Evolutionary conservation across 1,139 yeast species (phyloP).

Genomic region (Nakaseomyces kungkrabaensis): DNA sequence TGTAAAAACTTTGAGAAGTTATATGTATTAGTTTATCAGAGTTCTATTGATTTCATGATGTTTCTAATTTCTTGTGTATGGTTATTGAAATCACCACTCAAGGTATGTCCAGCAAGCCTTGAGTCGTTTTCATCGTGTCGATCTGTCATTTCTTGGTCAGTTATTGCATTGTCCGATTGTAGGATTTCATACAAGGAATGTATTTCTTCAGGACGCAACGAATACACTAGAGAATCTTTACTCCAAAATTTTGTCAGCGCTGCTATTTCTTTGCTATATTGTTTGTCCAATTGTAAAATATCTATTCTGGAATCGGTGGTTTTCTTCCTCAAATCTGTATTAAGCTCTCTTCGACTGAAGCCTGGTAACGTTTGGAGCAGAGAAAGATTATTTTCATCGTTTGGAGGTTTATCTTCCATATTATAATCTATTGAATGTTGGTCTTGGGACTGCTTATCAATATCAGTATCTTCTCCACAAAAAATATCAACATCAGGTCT

Average conservation of each 20-base stretch:
- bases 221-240: constrained; percentile 6
- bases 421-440: not conserved
- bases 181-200: not conserved
- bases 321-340: not conserved
- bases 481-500: constrained; percentile 22
- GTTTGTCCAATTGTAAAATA: not conserved
- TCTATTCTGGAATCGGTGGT: not conserved
- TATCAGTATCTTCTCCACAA: constrained; percentile 16
- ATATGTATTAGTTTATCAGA: not conserved
- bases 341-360: constrained; percentile 10
- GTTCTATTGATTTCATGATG: not conserved
- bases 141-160: not conserved
- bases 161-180: not conserved
- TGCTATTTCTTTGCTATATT: constrained; percentile 8
- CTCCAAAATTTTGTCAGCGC: constrained; percentile 17
- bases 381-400: constrained; percentile 5
- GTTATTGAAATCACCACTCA: not conserved
- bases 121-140: not conserved
- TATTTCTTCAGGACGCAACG: not conserved
- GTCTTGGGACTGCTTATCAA: not conserved
- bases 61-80: not conserved
- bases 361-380: constrained; percentile 11
- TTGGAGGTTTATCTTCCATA: not conserved
- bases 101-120: constrained; percentile 2
- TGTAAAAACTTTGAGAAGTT: too few relatives aligned